phyloP scores from a whole-genome alignment of 176 grass and related monocot species.

The Oryza glumipatula region DNA sequence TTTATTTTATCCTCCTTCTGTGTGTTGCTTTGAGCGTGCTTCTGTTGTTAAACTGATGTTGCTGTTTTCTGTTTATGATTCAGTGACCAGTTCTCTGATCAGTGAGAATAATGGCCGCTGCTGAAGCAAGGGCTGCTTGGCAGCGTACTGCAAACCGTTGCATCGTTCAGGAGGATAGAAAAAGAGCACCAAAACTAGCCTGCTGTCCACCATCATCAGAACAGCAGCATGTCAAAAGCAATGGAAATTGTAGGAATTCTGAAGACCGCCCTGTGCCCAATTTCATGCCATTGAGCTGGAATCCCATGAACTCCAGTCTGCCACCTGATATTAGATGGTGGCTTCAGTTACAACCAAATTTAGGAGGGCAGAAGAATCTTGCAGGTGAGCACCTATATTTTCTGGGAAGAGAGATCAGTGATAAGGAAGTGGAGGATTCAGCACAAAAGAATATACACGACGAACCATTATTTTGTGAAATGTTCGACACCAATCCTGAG shows the following conservation, averaged over 20 bases:
- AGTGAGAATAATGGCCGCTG: conserved; percentile 72
- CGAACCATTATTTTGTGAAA: conserved; percentile 41
- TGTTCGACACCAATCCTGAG: conserved; percentile 10
- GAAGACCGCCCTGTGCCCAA: conserved; percentile 41
- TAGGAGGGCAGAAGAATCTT: conserved; percentile 58
- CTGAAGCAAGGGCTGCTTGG: conserved; percentile 93
- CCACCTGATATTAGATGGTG: conserved; percentile 76
- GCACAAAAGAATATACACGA: conserved; percentile 18
- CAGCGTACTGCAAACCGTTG: conserved; percentile 85
- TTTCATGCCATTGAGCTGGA: conserved; percentile 67
- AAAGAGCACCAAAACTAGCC: conserved; percentile 85
- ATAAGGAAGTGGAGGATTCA: conserved; percentile 45
- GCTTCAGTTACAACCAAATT: conserved; percentile 71
- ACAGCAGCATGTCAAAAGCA: conserved; percentile 45
- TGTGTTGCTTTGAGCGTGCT: background rate
- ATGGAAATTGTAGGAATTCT: conserved; percentile 32
- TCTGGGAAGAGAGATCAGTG: conserved; percentile 10
- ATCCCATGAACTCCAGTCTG: conserved; percentile 57
- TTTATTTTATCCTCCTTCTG: background rate
- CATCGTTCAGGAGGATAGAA: conserved; percentile 90
- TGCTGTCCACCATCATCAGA: conserved; percentile 62
- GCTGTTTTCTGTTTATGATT: background rate
- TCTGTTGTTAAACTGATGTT: background rate
- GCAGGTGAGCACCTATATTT: conserved; percentile 38
- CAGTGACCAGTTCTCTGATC: conserved; percentile 19